phyloP scores from a whole-genome alignment of 2,329 filamentous ascomycete species.

The Colletotrichum somersetense region DNA sequence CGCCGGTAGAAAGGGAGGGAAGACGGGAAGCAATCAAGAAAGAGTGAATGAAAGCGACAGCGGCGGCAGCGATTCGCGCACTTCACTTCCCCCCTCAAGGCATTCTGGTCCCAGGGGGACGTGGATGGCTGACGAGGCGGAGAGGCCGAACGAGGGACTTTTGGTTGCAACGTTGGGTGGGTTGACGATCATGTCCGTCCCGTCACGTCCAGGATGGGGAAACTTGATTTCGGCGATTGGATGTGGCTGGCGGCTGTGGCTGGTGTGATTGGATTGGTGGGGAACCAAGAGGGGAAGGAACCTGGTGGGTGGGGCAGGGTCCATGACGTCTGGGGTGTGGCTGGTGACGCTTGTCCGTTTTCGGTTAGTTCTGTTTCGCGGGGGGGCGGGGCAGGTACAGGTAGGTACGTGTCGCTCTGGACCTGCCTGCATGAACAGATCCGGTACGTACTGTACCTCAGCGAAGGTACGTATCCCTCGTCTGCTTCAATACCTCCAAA shows the following conservation, averaged over 20 bases:
- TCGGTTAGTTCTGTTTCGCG: background rate
- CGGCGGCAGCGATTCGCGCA: conserved; percentile 1
- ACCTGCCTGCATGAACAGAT: conserved; percentile 1
- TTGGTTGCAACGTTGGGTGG: background rate
- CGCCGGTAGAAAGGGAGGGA: background rate
- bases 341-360: rapidly evolving
- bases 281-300: background rate
- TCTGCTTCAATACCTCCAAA: background rate
- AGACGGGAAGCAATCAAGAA: background rate
- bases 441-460: background rate
- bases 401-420: background rate
- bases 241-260: conserved; percentile 4
- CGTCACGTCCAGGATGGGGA: conserved; percentile 8
- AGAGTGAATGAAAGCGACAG: background rate
- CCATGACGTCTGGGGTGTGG: background rate
- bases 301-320: background rate
- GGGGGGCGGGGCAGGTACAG: rapidly evolving
- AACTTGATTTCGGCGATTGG: conserved; percentile 22
- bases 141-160: background rate
- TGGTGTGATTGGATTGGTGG: background rate
- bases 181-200: conserved; percentile 1
- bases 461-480: background rate
- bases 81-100: background rate
- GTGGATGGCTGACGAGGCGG: background rate
- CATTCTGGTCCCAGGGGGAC: background rate